phyloP scores from a whole-genome alignment of 208 protist genomes.

The Polymyxa betae region DNA sequence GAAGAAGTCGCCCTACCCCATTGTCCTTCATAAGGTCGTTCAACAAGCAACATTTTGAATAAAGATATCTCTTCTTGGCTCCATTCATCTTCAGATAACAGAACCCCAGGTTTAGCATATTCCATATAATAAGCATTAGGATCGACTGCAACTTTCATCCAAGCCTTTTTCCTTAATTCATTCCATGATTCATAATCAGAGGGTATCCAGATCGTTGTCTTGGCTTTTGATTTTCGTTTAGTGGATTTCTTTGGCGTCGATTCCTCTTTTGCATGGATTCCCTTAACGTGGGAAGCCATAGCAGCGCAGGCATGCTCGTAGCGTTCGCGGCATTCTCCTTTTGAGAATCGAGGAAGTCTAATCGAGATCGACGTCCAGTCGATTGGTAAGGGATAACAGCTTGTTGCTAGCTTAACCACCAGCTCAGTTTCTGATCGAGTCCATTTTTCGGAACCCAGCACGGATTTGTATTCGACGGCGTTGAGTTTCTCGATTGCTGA shows the following conservation, averaged over 20 bases:
- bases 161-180: not conserved
- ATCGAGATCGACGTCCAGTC: not conserved
- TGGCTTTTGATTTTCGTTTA: not conserved
- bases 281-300: not conserved
- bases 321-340: not conserved
- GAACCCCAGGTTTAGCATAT: not conserved
- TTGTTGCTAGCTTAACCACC: not conserved
- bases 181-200: not conserved
- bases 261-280: not conserved
- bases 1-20: not conserved
- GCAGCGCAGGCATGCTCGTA: not conserved
- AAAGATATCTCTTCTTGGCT: not conserved
- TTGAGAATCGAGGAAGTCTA: too few species aligned
- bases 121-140: conserved; percentile 13
- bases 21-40: not conserved
- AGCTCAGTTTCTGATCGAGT: not conserved
- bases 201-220: not conserved
- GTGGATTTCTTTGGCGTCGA: not conserved
- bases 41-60: not conserved
- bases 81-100: not conserved
- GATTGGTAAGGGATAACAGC: not conserved
- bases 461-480: not conserved
- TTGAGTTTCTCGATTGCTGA: not conserved
- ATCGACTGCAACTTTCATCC: not conserved
- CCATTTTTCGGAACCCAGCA: not conserved